Evolutionary conservation across 768 basidiomycete species (phyloP), one percentile per base, ranked within the genome.

Genomic region (Boletus edulis): DNA sequence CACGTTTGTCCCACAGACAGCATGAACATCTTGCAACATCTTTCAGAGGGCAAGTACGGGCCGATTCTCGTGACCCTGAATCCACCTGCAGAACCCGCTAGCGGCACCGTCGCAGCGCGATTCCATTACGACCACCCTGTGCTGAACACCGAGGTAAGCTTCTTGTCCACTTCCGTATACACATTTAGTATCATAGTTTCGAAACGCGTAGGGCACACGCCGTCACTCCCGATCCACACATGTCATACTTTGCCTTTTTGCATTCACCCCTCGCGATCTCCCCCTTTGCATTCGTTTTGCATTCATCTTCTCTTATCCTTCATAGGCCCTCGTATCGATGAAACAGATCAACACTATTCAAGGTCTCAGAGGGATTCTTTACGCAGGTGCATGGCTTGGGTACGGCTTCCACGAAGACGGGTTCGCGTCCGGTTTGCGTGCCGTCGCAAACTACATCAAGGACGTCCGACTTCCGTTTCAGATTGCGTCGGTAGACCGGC

Each of bases 371-470:
- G 78, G 80, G 5, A 78, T 89, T 59, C 78, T 84, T 9, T 87
- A 78, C 63, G 86, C 75, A 3, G 86, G 87, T 11, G 89, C 89
- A 24, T 91, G 85, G 75, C 77, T 84, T 43, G 81, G 81, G 53
- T 90, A 89, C 61, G 89, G 88, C 17, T 90, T 91, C 76, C 89
- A 92, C 71, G 88, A 91, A 70, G 90, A 90, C 63, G 87, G 85
- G 3, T 89, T 89, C 66, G 71, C 78, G 3, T 72, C 75, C 2
- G 78, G 78, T 9, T 62, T 80, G 34, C 67, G 67, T 45, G 73
- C 69, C 12, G 73, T 67, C 4, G 74, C 57, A 6, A 57, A 62
- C 12, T 65, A 61, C 44, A 65, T 67, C 17, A 48, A 57, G 10
- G 68, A 66, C 5, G 72, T 76, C 31, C 59, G 60, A 4, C 71